phyloP scores from a whole-genome alignment of 2,329 filamentous ascomycete species.

The Aspergillus ruber region DNA sequence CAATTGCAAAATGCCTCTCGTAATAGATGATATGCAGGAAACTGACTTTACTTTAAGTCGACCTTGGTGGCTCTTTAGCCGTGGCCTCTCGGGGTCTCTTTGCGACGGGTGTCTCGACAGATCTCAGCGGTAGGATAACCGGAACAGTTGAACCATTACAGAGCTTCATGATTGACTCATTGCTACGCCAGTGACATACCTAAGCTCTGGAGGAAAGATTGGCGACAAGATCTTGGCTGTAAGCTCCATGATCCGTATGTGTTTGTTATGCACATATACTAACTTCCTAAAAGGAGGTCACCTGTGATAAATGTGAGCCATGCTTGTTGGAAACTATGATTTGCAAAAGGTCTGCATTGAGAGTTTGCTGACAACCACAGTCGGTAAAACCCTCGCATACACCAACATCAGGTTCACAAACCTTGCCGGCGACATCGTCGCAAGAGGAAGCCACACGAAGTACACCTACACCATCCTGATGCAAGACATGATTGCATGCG shows the following conservation, averaged over 20 bases:
- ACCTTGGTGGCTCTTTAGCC: conserved; percentile 60
- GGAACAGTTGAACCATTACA: background rate
- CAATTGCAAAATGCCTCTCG: background rate
- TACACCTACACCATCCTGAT: conserved; percentile 25
- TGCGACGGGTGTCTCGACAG: conserved; percentile 61
- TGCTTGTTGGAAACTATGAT: background rate
- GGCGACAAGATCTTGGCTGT: conserved; percentile 54
- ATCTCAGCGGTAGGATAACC: conserved; percentile 48
- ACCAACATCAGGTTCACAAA: conserved; percentile 59
- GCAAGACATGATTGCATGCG: background rate
- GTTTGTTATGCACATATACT: conserved; percentile 5
- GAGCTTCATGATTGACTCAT: conserved; percentile 4
- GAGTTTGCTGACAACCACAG: conserved; percentile 25
- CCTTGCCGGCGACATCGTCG: conserved; percentile 53
- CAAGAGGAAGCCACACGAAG: conserved; percentile 63
- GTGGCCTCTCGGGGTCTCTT: conserved; percentile 60
- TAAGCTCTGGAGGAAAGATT: conserved; percentile 57
- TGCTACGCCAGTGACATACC: conserved; percentile 51
- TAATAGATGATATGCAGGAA: background rate
- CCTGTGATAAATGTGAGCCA: conserved; percentile 57
- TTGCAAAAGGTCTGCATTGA: background rate
- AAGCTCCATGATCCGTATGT: conserved; percentile 14
- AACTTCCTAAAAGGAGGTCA: conserved; percentile 44
- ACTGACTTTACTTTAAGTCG: conserved; percentile 37
- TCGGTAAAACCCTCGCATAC: conserved; percentile 60